Base-by-base conservation (phyloP, 768 basidiomycete species). In the Panellus pusillus region DNA sequence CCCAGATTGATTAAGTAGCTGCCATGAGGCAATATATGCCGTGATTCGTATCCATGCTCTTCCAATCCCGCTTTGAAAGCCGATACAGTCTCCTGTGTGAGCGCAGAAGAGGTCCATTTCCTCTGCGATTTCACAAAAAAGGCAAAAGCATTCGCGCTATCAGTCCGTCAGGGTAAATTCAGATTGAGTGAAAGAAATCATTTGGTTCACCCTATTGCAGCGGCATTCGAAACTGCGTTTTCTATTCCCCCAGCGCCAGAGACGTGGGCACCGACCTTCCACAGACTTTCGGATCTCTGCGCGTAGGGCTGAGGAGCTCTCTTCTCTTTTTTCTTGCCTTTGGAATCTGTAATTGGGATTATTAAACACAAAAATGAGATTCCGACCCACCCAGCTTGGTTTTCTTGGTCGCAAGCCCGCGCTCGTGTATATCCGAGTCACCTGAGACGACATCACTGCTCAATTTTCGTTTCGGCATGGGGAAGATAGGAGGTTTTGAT, bases 1-100 rank as follows among this genome's bases (percentile, higher is more conserved):
- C 84, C 92, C 1, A 93, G 77, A 63, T 94, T 94, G 44, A 93
- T 79, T 27, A 94, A 78, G 66, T 93, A 94, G 60, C 83, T 91
- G 27, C 90, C 91, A 59, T 94, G 93, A 1, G 91, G 91, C 2
- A 95, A 70, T 1, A 93, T 75, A 54, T 87, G 70, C n/a, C 72
- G 70, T 3, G 79, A 69, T 0, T 78, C 70, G 65, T 93, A 93
- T 1, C 80, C 80, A 54, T 84, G 79, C 29, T 77, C 74, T 49
- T 71, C 62, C 80, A 91, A 76, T 20, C 83, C 75, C 31, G 70
- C 67, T 63, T 83, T 86, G 70, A 92, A 93, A 29, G 72, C 58
- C 2, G 68, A 50, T 9, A 91, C 75, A 0, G 78, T 83, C 12
- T 75, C 68, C 1, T 76, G 67, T 11, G 75, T 76, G 1, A 91